phyloP scores from a whole-genome alignment of 73 alveolate species.

The Durusdinium trenchii region DNA sequence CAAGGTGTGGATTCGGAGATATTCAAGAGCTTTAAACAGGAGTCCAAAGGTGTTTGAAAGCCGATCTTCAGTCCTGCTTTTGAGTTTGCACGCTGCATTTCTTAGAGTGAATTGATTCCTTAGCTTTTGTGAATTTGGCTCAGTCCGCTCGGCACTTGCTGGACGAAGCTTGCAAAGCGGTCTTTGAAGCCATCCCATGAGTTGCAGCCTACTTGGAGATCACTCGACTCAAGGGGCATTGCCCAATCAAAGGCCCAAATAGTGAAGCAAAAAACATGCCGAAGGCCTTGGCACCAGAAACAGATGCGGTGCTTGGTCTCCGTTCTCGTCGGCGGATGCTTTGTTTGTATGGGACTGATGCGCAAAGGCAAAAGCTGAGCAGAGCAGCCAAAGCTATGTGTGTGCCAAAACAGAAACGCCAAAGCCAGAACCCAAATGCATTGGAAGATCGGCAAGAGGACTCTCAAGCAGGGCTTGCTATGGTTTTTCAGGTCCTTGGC shows the following conservation, averaged over 20 bases:
- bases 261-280: neutral
- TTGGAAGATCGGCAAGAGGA: neutral
- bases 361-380: conserved; percentile 44
- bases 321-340: conserved; percentile 31
- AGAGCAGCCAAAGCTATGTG: no score
- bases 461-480: neutral
- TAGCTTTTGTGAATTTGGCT: no score
- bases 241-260: neutral
- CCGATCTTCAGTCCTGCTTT: no score
- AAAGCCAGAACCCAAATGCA: neutral
- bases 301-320: neutral
- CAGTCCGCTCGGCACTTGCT: no score
- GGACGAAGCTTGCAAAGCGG: no score
- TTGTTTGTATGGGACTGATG: conserved; percentile 53
- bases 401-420: neutral
- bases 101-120: no score
- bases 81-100: no score
- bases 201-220: no score
- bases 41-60: neutral
- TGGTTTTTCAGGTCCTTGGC: conserved; percentile 43
- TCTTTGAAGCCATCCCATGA: no score
- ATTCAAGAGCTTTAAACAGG: conserved; percentile 73
- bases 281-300: neutral
- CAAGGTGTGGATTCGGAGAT: conserved; percentile 81
- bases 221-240: neutral